Percentiles rank a stretch among this genome's conserved stretches.
Evolutionary conservation across 169 alveolate species (phyloP).

Genomic region (Cryptosporidium baileyi): DNA sequence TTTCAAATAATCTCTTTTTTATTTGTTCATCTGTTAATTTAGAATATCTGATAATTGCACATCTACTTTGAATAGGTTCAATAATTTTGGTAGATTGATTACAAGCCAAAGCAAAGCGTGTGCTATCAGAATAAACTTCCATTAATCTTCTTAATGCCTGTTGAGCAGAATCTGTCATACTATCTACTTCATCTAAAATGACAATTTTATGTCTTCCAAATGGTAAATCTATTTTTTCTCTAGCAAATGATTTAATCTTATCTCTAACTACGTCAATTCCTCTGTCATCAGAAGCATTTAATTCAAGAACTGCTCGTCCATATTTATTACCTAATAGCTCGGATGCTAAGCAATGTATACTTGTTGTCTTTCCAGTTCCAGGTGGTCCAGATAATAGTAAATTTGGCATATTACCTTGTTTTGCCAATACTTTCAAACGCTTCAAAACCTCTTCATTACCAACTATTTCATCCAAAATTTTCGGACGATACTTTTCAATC

Average conservation of each 20-base stretch:
- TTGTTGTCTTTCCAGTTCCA: conserved; percentile 99
- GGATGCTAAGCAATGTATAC: conserved; percentile 96
- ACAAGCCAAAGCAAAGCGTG: conserved; percentile 99
- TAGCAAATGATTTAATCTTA: conserved; percentile 95
- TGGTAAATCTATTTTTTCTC: conserved; percentile 91
- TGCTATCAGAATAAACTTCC: conserved; percentile 96
- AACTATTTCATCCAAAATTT: conserved; percentile 90
- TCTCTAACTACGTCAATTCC: conserved; percentile 99
- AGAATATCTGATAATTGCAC: conserved; percentile 97
- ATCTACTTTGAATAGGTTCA: conserved; percentile 98
- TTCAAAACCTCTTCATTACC: conserved; percentile 94
- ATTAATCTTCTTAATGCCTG: conserved; percentile 97
- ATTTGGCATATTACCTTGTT: conserved; percentile 96
- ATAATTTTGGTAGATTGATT: conserved; percentile 97
- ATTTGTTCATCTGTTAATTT: conserved; percentile 92
- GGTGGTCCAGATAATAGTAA: conserved; percentile 99
- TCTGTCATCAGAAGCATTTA: conserved; percentile 99
- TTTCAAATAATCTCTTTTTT: conserved; percentile 85
- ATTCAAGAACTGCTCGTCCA: conserved; percentile 92
- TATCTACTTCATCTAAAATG: conserved; percentile 99
- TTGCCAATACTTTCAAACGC: conserved; percentile 90
- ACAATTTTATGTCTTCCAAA: conserved; percentile 95
- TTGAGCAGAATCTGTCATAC: conserved; percentile 99
- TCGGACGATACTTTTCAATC: conserved; percentile 98
- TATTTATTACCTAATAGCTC: conserved; percentile 89